Percentiles rank a stretch among this genome's conserved stretches.
phyloP scores from a whole-genome alignment of 768 basidiomycete species.

The Hirschioporus abietinus region DNA sequence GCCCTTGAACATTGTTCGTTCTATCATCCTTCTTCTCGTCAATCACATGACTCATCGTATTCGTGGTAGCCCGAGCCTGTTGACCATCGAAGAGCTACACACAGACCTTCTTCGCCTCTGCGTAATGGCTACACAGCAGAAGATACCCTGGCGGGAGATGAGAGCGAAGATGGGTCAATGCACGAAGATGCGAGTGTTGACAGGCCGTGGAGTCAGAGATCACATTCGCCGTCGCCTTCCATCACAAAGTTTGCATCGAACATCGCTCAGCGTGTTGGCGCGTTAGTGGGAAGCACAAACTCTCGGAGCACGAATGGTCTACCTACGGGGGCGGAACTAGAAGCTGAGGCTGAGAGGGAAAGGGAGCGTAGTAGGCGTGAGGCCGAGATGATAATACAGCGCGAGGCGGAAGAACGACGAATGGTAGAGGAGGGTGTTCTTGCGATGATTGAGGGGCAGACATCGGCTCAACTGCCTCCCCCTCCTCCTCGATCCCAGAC shows the following conservation, averaged over 20 bases:
- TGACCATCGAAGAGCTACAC: background rate
- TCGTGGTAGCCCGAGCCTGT: background rate
- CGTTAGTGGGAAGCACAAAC: conserved; percentile 50
- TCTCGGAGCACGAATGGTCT: conserved; percentile 29
- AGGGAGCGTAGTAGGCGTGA: conserved; percentile 71
- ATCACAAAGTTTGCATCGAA: conserved; percentile 69
- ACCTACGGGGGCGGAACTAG: conserved; percentile 73
- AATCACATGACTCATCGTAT: background rate
- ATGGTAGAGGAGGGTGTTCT: conserved; percentile 69
- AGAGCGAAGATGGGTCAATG: conserved; percentile 19
- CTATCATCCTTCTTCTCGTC: background rate
- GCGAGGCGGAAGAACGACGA: conserved; percentile 59
- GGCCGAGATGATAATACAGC: conserved; percentile 70
- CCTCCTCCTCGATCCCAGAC: conserved; percentile 61
- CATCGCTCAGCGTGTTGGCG: conserved; percentile 70
- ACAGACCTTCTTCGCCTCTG: conserved; percentile 64
- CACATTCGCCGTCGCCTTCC: conserved; percentile 64
- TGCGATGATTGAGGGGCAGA: conserved; percentile 56
- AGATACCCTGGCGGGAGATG: conserved; percentile 47
- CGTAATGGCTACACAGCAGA: conserved; percentile 52
- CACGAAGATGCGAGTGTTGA: conserved; percentile 30
- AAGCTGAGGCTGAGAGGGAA: conserved; percentile 74
- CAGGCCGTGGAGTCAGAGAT: conserved; percentile 35
- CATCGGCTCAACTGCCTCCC: conserved; percentile 36
- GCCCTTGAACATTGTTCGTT: background rate